Conservation (phyloP, 805 yeast species). For the Nakazawaea holstii region DNA sequence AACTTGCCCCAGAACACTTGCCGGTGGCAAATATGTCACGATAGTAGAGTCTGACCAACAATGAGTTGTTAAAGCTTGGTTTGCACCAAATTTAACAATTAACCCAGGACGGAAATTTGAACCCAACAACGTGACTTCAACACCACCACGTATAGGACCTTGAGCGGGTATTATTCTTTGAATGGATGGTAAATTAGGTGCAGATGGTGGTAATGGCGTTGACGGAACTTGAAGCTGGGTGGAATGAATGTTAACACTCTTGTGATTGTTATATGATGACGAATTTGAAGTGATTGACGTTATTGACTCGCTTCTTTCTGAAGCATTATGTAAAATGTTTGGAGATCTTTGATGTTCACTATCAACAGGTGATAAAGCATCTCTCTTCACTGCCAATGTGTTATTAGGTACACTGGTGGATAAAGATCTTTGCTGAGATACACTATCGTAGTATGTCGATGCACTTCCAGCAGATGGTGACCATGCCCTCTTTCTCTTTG, state of each 20-base stretch:
- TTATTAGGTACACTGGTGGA: conserved; percentile 30
- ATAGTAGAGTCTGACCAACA: conserved; percentile 96
- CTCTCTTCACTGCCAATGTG: conserved; percentile 32
- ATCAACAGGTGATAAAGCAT: conserved; percentile 39
- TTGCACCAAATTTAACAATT: conserved; percentile 80
- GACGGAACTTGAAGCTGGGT: not conserved
- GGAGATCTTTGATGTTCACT: conserved; percentile 13
- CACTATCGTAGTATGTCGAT: conserved; percentile 31
- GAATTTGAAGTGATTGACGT: conserved; percentile 9
- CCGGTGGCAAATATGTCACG: conserved; percentile 91
- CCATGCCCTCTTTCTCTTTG: conserved; percentile 42
- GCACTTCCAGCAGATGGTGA: conserved; percentile 18
- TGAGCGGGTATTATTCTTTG: conserved; percentile 91
- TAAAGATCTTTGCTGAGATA: conserved; percentile 25
- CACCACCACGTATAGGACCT: conserved; percentile 95
- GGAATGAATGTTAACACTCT: not conserved
- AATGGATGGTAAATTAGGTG: conserved; percentile 44
- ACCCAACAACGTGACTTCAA: conserved; percentile 89
- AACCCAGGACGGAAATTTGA: conserved; percentile 80
- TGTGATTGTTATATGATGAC: conserved; percentile 1
- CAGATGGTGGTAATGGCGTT: not conserved
- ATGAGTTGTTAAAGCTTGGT: conserved; percentile 75
- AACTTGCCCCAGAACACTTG: conserved; percentile 85
- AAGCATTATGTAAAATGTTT: conserved; percentile 5
- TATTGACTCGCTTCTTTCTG: conserved; percentile 9